Conservation (phyloP, 1,139 yeast species). For the Diutina ranongensis region DNA sequence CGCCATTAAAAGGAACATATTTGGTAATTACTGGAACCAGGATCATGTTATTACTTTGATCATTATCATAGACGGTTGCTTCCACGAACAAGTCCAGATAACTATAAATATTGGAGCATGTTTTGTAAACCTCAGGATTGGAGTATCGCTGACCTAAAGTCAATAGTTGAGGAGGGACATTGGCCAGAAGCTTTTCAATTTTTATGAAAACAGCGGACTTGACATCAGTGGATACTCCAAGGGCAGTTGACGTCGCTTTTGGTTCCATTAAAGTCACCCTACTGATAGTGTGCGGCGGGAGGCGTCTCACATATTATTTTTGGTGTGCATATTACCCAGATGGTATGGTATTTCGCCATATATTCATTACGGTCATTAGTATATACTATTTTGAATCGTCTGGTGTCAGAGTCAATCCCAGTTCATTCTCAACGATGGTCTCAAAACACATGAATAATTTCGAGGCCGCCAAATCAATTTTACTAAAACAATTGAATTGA, state of each 20-base stretch:
- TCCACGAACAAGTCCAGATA: slow-evolving; percentile 55
- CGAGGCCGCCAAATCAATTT: slow-evolving; percentile 3
- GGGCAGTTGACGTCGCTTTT: slow-evolving; percentile 19
- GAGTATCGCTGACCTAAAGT: slow-evolving; percentile 37
- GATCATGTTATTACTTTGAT: slow-evolving; percentile 37
- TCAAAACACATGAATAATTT: neutral
- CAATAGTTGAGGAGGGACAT: slow-evolving; percentile 9
- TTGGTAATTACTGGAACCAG: slow-evolving; percentile 61
- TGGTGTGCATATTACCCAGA: too few relatives aligned
- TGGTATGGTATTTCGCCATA: too few relatives aligned
- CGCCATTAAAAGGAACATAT: slow-evolving; percentile 45
- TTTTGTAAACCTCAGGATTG: slow-evolving; percentile 40
- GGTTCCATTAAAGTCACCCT: slow-evolving; percentile 5
- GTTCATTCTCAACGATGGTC: neutral
- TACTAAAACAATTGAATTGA: neutral
- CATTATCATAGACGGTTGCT: slow-evolving; percentile 45
- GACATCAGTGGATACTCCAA: slow-evolving; percentile 68
- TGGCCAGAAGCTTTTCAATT: slow-evolving; percentile 5
- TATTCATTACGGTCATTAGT: too few relatives aligned
- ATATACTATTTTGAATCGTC: too few relatives aligned
- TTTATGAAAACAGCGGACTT: slow-evolving; percentile 35
- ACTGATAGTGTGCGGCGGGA: too few relatives aligned
- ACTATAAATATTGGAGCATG: slow-evolving; percentile 36
- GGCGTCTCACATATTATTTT: too few relatives aligned
- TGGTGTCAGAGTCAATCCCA: neutral